Evolutionary conservation across 345 rosid species (phyloP).

Genomic region (Syzygium aqueum): DNA sequence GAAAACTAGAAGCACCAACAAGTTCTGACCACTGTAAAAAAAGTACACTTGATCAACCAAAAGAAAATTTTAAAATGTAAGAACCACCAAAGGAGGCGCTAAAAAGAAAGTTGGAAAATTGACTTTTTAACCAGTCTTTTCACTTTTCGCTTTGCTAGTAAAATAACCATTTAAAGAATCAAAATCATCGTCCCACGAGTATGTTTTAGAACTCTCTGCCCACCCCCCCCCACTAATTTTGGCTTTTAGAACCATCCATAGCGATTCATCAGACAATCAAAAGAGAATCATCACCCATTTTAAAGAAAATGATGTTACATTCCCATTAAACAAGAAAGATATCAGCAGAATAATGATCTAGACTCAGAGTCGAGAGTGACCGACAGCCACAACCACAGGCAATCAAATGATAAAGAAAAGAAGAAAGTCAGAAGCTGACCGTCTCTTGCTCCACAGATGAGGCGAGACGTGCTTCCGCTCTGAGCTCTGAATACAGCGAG

Average conservation of each 20-base stretch:
- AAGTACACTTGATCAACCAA: not conserved
- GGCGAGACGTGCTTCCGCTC: not conserved
- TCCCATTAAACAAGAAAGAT: not conserved
- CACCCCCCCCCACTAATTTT: too few species aligned
- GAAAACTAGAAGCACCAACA: not conserved
- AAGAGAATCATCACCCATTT: not conserved
- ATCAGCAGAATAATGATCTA: not conserved
- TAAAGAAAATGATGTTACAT: not conserved
- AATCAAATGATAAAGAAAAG: not conserved
- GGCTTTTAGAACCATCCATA: not conserved
- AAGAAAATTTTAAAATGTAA: not conserved
- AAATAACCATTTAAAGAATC: not conserved
- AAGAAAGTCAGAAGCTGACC: not conserved
- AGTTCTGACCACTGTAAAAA: not conserved
- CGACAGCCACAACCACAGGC: not conserved
- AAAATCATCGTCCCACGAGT: not conserved
- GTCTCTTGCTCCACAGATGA: not conserved
- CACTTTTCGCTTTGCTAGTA: not conserved
- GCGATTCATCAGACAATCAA: not conserved
- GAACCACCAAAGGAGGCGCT: not conserved
- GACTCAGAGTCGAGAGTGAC: not conserved
- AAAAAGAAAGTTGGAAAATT: not conserved
- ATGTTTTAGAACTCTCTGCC: not conserved
- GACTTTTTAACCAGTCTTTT: not conserved
- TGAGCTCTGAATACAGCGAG: not conserved